Evolutionary conservation across 2,329 filamentous ascomycete genomes (phyloP).

Genomic region (Lachnellula subtilissima): DNA sequence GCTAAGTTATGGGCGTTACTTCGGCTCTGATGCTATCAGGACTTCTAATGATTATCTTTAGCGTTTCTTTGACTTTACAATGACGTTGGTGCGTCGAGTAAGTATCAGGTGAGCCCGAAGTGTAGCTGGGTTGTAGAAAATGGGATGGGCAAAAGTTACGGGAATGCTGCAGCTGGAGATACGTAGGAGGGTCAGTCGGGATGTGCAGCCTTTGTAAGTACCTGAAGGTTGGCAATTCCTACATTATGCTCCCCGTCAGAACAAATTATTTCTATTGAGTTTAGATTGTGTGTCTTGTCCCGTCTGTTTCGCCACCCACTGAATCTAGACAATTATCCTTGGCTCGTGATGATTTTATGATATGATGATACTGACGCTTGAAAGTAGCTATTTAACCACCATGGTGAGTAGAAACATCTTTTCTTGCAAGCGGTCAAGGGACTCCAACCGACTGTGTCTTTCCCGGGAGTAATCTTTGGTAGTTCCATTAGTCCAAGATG

Average conservation of each 20-base stretch:
- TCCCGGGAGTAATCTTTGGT: too few species aligned
- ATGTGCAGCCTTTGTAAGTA: slow-evolving; percentile 28
- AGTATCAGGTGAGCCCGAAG: slow-evolving; percentile 14
- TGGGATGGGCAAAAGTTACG: neutral
- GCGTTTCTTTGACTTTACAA: slow-evolving; percentile 15
- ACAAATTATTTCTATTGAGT: neutral
- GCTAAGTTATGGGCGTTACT: slow-evolving; percentile 27
- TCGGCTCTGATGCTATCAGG: slow-evolving; percentile 15
- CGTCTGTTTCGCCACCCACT: neutral
- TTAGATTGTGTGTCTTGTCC: neutral
- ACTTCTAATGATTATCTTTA: slow-evolving; percentile 17
- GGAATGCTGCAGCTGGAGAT: neutral
- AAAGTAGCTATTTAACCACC: neutral
- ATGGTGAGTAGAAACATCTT: slow-evolving; percentile 15
- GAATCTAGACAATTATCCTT: neutral
- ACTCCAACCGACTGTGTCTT: neutral
- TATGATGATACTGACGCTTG: neutral
- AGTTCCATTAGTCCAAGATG: neutral
- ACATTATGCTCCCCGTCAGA: slow-evolving; percentile 13
- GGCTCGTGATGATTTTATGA: neutral
- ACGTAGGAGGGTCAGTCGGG: neutral
- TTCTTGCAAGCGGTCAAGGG: neutral
- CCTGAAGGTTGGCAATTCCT: slow-evolving; percentile 30
- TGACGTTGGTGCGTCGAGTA: slow-evolving; percentile 15
- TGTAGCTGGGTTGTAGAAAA: neutral